A percentile compares a stretch with the other conserved stretches of the same genome.
Conservation (phyloP, 768 basidiomycete species). For the Hirschioporus abietinus region DNA sequence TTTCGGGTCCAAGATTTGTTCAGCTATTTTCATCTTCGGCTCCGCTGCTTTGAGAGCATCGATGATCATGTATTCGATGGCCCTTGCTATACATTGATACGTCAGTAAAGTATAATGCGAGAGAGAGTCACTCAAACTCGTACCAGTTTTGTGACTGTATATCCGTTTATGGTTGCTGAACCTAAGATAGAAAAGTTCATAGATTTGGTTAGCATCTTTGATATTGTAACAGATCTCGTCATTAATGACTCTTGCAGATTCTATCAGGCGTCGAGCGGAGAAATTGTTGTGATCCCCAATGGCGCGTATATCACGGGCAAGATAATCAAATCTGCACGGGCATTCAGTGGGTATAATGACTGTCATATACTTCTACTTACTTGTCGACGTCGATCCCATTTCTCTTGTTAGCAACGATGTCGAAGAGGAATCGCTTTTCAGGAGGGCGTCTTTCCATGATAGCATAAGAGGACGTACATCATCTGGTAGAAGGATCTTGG, state of each 20-base stretch:
- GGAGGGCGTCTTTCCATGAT: conserved; percentile 13
- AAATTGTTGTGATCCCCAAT: conserved; percentile 60
- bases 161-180: conserved; percentile 79
- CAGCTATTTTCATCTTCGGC: conserved; percentile 53
- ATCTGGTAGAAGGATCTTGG: neutral
- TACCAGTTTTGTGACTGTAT: conserved; percentile 79
- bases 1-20: conserved; percentile 49
- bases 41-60: conserved; percentile 73
- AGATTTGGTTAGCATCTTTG: conserved; percentile 75
- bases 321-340: conserved; percentile 68
- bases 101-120: neutral
- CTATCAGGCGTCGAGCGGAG: conserved; percentile 51
- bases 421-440: conserved; percentile 73
- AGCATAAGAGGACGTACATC: neutral
- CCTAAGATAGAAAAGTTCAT: conserved; percentile 66
- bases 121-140: conserved; percentile 12
- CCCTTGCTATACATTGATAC: conserved; percentile 44
- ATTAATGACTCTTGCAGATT: conserved; percentile 70
- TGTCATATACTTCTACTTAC: conserved; percentile 29
- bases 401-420: conserved; percentile 76
- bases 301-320: conserved; percentile 66
- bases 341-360: conserved; percentile 4
- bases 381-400: conserved; percentile 89
- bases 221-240: conserved; percentile 75
- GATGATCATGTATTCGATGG: conserved; percentile 82